Evolutionary conservation across 164 flowering plant species (phyloP).

Genomic region (Aristolochia fimbriata): DNA sequence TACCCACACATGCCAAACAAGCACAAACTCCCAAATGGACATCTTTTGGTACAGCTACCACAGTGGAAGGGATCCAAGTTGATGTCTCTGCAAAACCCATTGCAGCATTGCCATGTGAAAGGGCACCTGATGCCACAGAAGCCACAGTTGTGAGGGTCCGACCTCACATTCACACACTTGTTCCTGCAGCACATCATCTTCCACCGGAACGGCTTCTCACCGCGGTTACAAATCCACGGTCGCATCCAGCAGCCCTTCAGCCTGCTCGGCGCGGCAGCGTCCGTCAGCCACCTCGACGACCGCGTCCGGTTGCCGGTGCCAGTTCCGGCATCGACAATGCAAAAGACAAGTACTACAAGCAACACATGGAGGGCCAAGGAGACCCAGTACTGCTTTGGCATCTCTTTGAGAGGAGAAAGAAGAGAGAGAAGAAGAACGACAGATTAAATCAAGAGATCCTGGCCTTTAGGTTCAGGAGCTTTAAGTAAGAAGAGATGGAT

Average conservation of each 20-base stretch:
- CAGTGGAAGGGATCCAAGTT: constrained; percentile 47
- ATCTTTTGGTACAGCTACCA: constrained; percentile 42
- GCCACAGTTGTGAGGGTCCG: constrained; percentile 54
- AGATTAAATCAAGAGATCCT: no score
- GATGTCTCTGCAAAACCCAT: constrained; percentile 40
- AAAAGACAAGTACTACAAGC: no score
- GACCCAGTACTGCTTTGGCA: no score
- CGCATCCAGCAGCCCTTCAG: constrained; percentile 32
- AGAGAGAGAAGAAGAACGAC: no score
- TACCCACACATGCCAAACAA: constrained; percentile 67
- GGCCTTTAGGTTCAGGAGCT: neutral
- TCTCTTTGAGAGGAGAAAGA: no score
- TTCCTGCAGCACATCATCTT: constrained; percentile 45
- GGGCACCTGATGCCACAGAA: constrained; percentile 53
- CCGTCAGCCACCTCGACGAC: constrained; percentile 30
- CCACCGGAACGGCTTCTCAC: constrained; percentile 8
- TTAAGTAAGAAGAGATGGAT: neutral
- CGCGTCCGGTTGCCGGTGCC: neutral
- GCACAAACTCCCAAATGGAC: constrained; percentile 38
- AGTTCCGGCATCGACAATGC: no score
- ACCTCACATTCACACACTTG: constrained; percentile 45
- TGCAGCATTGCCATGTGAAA: constrained; percentile 59
- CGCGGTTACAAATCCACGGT: constrained; percentile 52
- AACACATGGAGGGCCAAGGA: no score
- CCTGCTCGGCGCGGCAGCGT: constrained; percentile 15